Base-by-base conservation (phyloP, 768 basidiomycete genomes). In the Dioszegia hungarica region DNA sequence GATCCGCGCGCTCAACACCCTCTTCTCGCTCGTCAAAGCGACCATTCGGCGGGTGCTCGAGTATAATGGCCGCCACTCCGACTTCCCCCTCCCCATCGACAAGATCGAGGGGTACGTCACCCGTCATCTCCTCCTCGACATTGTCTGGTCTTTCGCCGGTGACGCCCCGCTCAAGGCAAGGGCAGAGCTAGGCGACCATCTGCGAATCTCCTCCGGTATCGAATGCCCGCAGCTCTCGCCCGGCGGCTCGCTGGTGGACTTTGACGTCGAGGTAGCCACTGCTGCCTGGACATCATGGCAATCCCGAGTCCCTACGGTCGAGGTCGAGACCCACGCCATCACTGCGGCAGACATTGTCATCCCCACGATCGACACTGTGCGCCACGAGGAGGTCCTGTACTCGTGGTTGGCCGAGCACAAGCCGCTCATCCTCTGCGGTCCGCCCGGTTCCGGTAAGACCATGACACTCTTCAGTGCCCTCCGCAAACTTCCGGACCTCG, bases 341-440 rank as follows among this genome's bases (percentile, higher is more conserved):
- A 94, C 92, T 2, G 89, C 94, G 6, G 84, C 95, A 9, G 95
- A 99, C 72, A 85, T 97, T 5, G 95, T 99, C 64, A 91, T 99
- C 31, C 95, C 95, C 1, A 99, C 95, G 3, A 86, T 98, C 81
- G 95, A 99, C 69, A 99, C 95, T 3, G 88, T 97, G 24, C 89
- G 95, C 40, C 95, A 99, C 74, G 95, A 99, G 75, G 94, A 98
- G 73, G 91, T 99, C 22, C 80, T 99, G 5, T 98, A 99, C 75
- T 97, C 94, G 0, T 98, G 95, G 95, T 80, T 99, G 5, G 91
- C 92, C 2, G 95, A 98, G 75, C 95, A 98, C 78, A 97, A 97
- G 69, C 95, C 95, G 19, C 82, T 99, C 53, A 89, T 99, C 84
- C 83, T 99, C 24, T 99, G 93, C 73, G 95, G 95, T 43, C 95